Evolutionary conservation across 257 asterid species (phyloP).

Genomic region (Scutellaria galericulata): DNA sequence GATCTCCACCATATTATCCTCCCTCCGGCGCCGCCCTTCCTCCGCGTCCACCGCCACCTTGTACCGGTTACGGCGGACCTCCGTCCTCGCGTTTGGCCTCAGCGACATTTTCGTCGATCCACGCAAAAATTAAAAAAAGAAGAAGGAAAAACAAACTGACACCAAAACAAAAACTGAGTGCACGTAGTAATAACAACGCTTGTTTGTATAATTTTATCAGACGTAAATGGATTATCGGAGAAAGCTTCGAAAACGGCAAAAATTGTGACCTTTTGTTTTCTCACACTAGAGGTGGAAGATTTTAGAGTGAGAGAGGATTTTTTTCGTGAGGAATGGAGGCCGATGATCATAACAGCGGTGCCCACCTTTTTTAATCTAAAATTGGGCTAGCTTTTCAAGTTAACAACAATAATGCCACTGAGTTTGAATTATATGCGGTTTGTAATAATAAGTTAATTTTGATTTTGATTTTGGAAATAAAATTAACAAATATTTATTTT

Average conservation of each 20-base stretch:
- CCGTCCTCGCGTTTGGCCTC: constrained; percentile 85
- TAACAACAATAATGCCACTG: constrained; percentile 45
- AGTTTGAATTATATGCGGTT: constrained; percentile 13
- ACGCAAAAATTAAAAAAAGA: neutral
- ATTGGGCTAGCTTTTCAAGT: constrained; percentile 3
- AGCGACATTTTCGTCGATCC: constrained; percentile 72
- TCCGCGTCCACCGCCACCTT: constrained; percentile 98
- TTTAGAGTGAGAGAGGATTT: neutral
- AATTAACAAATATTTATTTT: no score
- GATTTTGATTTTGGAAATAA: no score
- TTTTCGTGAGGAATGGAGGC: constrained; percentile 25
- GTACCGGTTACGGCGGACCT: constrained; percentile 92
- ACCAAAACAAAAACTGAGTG: neutral
- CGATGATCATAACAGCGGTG: constrained; percentile 29
- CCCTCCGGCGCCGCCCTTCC: constrained; percentile 91
- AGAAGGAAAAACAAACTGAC: no score
- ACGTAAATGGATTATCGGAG: neutral
- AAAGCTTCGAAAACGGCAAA: constrained; percentile 10
- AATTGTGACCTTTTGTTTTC: neutral
- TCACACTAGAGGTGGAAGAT: neutral
- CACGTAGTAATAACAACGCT: neutral
- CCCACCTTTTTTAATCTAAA: neutral
- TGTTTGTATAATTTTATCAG: neutral
- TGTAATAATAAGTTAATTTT: neutral
- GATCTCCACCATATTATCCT: constrained; percentile 97